These are phyloP conservation scores for Penicillium mononematosum DNA, from an alignment of 495 filamentous ascomycete genomes.

Conservation along the genomic window DNA sequence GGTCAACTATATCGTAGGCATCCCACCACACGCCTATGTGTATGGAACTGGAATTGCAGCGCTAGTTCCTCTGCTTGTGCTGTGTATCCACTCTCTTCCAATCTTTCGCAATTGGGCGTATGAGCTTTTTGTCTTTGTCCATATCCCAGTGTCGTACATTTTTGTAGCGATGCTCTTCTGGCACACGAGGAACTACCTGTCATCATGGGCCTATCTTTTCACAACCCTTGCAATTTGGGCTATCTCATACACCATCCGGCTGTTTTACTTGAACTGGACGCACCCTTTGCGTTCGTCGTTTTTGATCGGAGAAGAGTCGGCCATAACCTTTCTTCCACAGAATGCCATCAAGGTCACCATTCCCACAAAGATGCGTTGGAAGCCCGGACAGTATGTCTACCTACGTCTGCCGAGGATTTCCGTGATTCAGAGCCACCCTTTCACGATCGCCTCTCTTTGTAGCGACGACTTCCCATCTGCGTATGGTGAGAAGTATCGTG, in stretches of 20 bases:
- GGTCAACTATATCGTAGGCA: conserved; percentile 61
- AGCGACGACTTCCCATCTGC: conserved; percentile 83
- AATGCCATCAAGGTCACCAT: conserved; percentile 92
- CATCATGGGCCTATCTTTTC: conserved; percentile 87
- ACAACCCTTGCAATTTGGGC: conserved; percentile 79
- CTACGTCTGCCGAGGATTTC: conserved; percentile 90
- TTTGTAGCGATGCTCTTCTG: conserved; percentile 89
- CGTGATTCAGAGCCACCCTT: conserved; percentile 88
- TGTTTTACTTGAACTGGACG: conserved; percentile 82
- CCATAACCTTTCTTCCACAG: conserved; percentile 82
- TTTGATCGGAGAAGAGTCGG: conserved; percentile 83
- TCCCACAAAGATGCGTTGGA: conserved; percentile 89
- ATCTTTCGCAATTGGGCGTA: conserved; percentile 64
- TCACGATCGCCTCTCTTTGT: conserved; percentile 90
- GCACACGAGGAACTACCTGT: conserved; percentile 91
- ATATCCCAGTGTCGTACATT: conserved; percentile 76
- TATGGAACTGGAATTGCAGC: conserved; percentile 92
- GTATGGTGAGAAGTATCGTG: conserved; percentile 81
- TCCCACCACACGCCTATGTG: conserved; percentile 60
- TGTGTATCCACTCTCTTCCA: conserved; percentile 80
- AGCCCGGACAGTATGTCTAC: conserved; percentile 92
- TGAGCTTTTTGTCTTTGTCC: conserved; percentile 78
- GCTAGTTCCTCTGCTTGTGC: conserved; percentile 72
- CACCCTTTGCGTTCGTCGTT: conserved; percentile 73
- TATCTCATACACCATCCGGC: conserved; percentile 59